phyloP scores from a whole-genome alignment of 148 eudicot species.

The Beta vulgaris region DNA sequence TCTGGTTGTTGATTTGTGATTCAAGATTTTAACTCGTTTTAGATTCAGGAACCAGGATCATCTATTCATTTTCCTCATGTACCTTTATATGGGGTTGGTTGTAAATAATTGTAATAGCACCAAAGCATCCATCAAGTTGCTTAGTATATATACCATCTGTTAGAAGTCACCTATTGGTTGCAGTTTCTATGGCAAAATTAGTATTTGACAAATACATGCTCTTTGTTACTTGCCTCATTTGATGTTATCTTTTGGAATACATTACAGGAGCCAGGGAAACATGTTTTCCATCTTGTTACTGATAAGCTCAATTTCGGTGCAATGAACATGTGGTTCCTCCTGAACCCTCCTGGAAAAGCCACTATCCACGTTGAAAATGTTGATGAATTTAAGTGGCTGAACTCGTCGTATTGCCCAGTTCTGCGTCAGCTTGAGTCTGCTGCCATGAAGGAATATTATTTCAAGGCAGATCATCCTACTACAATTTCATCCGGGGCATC shows the following conservation, averaged over 20 bases:
- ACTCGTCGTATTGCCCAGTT: conserved; percentile 88
- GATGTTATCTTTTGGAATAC: conserved; percentile 13
- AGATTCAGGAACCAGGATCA: background rate
- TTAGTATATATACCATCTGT: background rate
- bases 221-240: background rate
- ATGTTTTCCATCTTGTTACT: conserved; percentile 87
- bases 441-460: conserved; percentile 84
- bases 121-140: background rate
- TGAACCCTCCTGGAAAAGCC: conserved; percentile 83
- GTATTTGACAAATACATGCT: background rate
- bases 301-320: conserved; percentile 90
- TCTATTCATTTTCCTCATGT: background rate
- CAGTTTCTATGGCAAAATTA: background rate
- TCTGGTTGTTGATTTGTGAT: background rate
- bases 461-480: conserved; percentile 75
- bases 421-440: conserved; percentile 79
- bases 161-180: background rate
- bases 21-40: background rate
- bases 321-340: conserved; percentile 89
- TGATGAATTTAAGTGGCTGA: conserved; percentile 87
- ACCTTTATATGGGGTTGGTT: background rate
- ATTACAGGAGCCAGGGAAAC: conserved; percentile 82
- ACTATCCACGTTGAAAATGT: conserved; percentile 86
- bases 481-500: conserved; percentile 63
- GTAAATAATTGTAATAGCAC: background rate